Conservation (phyloP, 495 filamentous ascomycete genomes). For the Aspergillus bridgeri region DNA sequence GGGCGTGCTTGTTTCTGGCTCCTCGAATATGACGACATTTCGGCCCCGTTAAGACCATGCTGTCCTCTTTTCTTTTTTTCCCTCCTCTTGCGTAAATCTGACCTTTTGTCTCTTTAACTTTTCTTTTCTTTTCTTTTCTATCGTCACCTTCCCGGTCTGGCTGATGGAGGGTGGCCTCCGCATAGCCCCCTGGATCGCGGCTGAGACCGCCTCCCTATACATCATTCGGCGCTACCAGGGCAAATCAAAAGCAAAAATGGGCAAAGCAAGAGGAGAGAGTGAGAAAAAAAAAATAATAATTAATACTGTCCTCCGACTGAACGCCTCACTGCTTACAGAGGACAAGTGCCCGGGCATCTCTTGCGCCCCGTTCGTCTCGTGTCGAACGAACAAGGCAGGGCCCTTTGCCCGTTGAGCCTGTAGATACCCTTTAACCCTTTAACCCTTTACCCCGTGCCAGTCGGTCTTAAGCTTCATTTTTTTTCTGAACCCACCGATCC, state of each 20-base stretch:
- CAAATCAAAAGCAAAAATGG: not conserved
- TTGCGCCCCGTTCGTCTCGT: slow-evolving; percentile 1
- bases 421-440: not conserved
- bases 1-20: not conserved
- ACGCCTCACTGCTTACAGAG: not conserved
- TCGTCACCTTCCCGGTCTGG: no score
- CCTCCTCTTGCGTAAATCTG: not conserved
- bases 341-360: slow-evolving; percentile 2
- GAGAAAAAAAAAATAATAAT: not conserved
- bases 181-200: not conserved
- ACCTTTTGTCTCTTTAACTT: not conserved
- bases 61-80: not conserved
- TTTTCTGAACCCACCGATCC: not conserved
- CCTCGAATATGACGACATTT: not conserved
- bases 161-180: not conserved
- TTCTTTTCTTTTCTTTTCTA: not conserved
- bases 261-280: not conserved
- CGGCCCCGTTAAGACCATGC: not conserved
- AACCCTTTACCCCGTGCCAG: not conserved
- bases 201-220: not conserved
- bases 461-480: not conserved
- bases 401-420: no score
- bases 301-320: not conserved
- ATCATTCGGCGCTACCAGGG: not conserved
- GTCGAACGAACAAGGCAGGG: not conserved